phyloP scores from a whole-genome alignment of 805 yeast species.

The Zygotorulaspora florentina region DNA sequence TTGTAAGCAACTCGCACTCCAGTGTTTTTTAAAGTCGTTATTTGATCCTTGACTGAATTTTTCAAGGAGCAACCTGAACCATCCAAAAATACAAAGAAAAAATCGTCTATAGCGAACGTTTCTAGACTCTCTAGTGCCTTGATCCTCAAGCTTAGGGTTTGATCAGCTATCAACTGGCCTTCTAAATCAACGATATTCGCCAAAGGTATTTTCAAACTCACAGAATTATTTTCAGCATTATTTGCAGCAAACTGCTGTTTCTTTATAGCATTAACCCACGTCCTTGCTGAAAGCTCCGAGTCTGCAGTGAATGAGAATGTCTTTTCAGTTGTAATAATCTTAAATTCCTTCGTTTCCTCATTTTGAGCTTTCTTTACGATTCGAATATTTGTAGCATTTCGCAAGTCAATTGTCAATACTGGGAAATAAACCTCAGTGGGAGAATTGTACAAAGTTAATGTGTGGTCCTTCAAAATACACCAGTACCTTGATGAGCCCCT shows the following conservation, averaged over 20 bases:
- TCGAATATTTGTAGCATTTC: constrained; percentile 59
- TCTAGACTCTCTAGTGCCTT: constrained; percentile 54
- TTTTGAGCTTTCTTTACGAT: constrained; percentile 26
- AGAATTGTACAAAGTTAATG: constrained; percentile 61
- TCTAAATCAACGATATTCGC: constrained; percentile 61
- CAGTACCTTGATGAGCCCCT: constrained; percentile 50
- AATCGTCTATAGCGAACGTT: constrained; percentile 59
- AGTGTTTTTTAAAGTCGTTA: constrained; percentile 10
- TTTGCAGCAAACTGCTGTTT: constrained; percentile 73
- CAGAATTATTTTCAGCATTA: constrained; percentile 60
- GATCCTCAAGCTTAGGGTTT: constrained; percentile 54
- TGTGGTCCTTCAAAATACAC: constrained; percentile 70
- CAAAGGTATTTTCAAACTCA: constrained; percentile 72
- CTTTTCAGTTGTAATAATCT: constrained; percentile 52
- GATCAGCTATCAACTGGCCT: constrained; percentile 50
- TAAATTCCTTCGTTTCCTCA: constrained; percentile 44
- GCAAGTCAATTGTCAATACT: constrained; percentile 63
- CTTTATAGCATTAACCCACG: constrained; percentile 73
- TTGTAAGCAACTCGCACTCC: constrained; percentile 7
- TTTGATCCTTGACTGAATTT: constrained; percentile 36
- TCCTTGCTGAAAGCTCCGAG: constrained; percentile 63
- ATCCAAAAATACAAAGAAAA: constrained; percentile 63
- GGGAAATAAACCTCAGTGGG: constrained; percentile 88
- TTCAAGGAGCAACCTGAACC: constrained; percentile 41
- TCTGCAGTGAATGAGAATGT: constrained; percentile 70